A percentile compares a stretch with the other conserved stretches of the same genome.
Evolutionary conservation across 805 yeast species (phyloP).

Genomic region (Wickerhamomyces bovis): DNA sequence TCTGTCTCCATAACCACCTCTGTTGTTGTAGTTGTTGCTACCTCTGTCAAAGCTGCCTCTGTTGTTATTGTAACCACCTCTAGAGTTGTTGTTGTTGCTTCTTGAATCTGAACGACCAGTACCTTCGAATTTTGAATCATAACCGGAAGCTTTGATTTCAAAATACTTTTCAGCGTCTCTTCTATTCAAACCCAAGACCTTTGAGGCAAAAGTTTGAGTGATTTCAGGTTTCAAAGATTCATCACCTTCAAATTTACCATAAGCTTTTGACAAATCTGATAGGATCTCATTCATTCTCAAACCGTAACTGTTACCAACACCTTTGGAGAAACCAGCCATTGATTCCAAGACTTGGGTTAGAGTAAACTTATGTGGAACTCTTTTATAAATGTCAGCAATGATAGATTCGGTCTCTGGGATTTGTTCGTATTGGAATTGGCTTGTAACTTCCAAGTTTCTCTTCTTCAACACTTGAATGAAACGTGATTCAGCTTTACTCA

Average conservation of each 20-base stretch:
- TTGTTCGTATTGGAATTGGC: constrained; percentile 34
- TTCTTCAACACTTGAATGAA: constrained; percentile 46
- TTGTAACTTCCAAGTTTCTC: constrained; percentile 50
- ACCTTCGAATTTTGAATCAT: background rate
- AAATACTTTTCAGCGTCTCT: constrained; percentile 17
- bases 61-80: constrained; percentile 1
- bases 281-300: constrained; percentile 27
- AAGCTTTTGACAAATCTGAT: constrained; percentile 27
- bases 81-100: constrained; percentile 1
- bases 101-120: background rate
- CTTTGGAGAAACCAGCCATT: constrained; percentile 31
- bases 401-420: constrained; percentile 29
- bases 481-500: constrained; percentile 49
- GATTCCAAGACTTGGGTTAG: constrained; percentile 28
- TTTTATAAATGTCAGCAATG: constrained; percentile 22
- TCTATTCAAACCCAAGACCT: constrained; percentile 18
- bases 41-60: constrained; percentile 4
- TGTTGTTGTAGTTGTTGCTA: background rate
- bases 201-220: constrained; percentile 14
- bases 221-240: constrained; percentile 16
- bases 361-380: constrained; percentile 23
- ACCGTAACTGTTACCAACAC: constrained; percentile 27
- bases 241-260: constrained; percentile 21
- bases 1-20: background rate
- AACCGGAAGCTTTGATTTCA: constrained; percentile 7